Conservation (phyloP, 495 filamentous ascomycete genomes). For the Parmelia sp. region DNA sequence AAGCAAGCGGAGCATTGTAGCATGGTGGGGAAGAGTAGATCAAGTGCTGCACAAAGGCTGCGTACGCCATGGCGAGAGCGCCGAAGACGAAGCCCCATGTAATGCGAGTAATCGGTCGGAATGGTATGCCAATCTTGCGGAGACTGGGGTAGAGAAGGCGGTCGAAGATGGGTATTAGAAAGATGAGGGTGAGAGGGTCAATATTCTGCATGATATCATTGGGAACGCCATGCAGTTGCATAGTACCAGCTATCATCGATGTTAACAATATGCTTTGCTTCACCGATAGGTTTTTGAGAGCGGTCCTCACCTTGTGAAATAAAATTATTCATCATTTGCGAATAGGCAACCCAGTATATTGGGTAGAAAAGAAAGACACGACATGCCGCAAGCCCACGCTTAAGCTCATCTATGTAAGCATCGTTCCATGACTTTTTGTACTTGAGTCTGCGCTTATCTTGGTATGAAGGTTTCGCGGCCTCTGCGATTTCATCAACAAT, state of each 20-base stretch:
- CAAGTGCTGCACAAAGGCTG: slow-evolving; percentile 60
- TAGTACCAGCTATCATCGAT: slow-evolving; percentile 60
- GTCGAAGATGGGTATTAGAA: slow-evolving; percentile 73
- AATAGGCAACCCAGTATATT: slow-evolving; percentile 50
- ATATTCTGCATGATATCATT: slow-evolving; percentile 77
- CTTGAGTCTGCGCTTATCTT: slow-evolving; percentile 40
- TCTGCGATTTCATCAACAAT: slow-evolving; percentile 30
- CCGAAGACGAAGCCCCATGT: slow-evolving; percentile 58
- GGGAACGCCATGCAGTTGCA: slow-evolving; percentile 63
- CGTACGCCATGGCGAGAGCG: slow-evolving; percentile 57
- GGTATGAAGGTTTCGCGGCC: slow-evolving; percentile 55
- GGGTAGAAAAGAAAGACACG: slow-evolving; percentile 55
- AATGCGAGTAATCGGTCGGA: slow-evolving; percentile 71
- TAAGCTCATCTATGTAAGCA: slow-evolving; percentile 57
- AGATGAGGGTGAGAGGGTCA: slow-evolving; percentile 67
- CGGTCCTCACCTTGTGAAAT: slow-evolving; percentile 36
- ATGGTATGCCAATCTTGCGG: slow-evolving; percentile 54
- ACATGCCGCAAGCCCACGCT: slow-evolving; percentile 54
- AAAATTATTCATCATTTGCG: slow-evolving; percentile 39
- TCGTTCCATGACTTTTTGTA: slow-evolving; percentile 49
- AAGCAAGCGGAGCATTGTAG: slow-evolving; percentile 46
- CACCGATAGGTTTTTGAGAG: neutral
- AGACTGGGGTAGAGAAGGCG: slow-evolving; percentile 61
- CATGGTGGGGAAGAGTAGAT: slow-evolving; percentile 61
- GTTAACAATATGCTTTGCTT: neutral